phyloP scores from a whole-genome alignment of 176 grass and related monocot genomes.

The Rhynchospora tenuis region DNA sequence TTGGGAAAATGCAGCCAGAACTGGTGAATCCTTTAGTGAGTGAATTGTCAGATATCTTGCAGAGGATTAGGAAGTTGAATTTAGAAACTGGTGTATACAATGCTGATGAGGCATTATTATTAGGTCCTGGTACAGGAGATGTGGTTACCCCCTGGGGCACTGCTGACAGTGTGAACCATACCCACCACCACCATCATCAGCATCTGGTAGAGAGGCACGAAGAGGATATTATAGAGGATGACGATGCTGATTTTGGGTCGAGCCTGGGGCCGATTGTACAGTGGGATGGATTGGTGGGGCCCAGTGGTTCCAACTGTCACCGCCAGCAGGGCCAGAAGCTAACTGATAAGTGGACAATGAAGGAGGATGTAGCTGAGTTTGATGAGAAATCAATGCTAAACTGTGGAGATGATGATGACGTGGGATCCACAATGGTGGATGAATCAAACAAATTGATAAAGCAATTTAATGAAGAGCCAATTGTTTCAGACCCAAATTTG shows the following conservation, averaged over 20 bases:
- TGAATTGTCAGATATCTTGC: conserved; percentile 68
- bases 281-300: conserved; percentile 77
- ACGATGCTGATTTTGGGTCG: conserved; percentile 83
- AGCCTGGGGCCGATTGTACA: conserved; percentile 75
- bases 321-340: conserved; percentile 69
- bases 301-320: conserved; percentile 76
- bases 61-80: conserved; percentile 69
- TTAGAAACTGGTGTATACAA: conserved; percentile 50
- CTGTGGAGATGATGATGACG: conserved; percentile 65
- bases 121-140: conserved; percentile 45
- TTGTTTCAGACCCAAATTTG: conserved; percentile 66
- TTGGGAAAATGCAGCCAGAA: conserved; percentile 64
- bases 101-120: conserved; percentile 47
- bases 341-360: conserved; percentile 91
- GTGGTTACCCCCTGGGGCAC: conserved; percentile 44
- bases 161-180: conserved; percentile 35
- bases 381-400: conserved; percentile 91
- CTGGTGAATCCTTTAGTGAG: conserved; percentile 42
- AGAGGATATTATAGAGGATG: conserved; percentile 87
- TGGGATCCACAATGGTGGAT: conserved; percentile 22
- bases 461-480: conserved; percentile 65
- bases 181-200: conserved; percentile 53
- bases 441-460: conserved; percentile 90
- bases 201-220: conserved; percentile 67
- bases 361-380: conserved; percentile 73